Evolutionary conservation across 805 yeast genomes (phyloP).

Genomic region (Phaffomyces thermotolerans): DNA sequence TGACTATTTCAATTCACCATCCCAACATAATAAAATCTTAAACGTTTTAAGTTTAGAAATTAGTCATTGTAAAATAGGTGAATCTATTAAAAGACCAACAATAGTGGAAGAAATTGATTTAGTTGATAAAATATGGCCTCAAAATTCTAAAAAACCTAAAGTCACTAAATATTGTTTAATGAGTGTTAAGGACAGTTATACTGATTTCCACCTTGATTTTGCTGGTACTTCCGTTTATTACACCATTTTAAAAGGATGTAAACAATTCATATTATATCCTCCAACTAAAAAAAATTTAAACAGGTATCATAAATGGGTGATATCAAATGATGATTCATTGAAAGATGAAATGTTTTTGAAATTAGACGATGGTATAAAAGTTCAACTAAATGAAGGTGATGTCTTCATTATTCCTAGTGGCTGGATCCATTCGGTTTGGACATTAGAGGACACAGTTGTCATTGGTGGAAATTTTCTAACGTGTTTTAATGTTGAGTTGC

Average conservation of each 20-base stretch:
- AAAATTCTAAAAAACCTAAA: constrained; percentile 35
- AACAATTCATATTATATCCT: constrained; percentile 71
- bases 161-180: constrained; percentile 75
- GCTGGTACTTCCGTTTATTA: constrained; percentile 92
- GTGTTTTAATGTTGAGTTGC: constrained; percentile 46
- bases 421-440: constrained; percentile 87
- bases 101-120: constrained; percentile 62
- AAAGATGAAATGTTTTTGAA: constrained; percentile 4
- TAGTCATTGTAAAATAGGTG: constrained; percentile 44
- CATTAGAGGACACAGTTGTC: constrained; percentile 73
- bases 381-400: constrained; percentile 56
- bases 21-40: constrained; percentile 52
- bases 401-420: constrained; percentile 82
- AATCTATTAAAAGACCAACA: constrained; percentile 50
- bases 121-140: constrained; percentile 61
- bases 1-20: constrained; percentile 50
- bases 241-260: constrained; percentile 68
- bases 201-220: constrained; percentile 89
- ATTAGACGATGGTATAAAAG: constrained; percentile 42
- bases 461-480: constrained; percentile 87
- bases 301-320: constrained; percentile 66
- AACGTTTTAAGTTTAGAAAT: constrained; percentile 83
- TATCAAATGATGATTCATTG: not conserved
- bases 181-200: constrained; percentile 75
- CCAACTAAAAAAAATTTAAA: constrained; percentile 60